Evolutionary conservation across 139 green algal species (phyloP).

Genomic region (Chlamydomonas urium): DNA sequence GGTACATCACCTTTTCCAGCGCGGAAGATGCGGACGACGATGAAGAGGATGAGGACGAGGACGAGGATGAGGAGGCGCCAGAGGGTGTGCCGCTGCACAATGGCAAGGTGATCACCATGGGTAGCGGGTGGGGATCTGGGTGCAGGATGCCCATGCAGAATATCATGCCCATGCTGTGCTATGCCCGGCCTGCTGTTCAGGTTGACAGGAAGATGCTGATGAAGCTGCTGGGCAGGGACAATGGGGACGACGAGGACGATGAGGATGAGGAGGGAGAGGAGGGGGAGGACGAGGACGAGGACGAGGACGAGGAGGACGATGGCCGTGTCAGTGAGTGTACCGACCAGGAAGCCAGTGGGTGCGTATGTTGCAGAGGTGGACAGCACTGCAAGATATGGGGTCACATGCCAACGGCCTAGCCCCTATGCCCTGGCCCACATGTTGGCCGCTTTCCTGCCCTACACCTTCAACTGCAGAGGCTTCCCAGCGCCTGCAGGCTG

Average conservation of each 20-base stretch:
- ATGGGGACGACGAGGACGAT: not conserved
- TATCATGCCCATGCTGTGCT: not conserved
- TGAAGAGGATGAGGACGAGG: not conserved
- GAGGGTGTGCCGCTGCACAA: not conserved
- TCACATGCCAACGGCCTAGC: too few relatives aligned
- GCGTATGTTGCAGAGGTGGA: not conserved
- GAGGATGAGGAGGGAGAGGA: slow-evolving; percentile 1
- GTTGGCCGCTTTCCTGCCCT: not conserved
- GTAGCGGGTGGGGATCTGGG: not conserved
- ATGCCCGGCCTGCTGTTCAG: too few relatives aligned
- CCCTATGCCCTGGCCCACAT: not conserved
- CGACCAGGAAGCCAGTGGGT: not conserved
- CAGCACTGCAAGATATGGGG: not conserved
- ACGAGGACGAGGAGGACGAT: not conserved
- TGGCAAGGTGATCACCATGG: not conserved
- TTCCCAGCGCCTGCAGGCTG: not conserved
- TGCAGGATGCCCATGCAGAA: not conserved
- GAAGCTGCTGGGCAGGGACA: not conserved
- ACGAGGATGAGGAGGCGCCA: slow-evolving; percentile 1
- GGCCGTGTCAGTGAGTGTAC: not conserved
- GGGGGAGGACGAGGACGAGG: not conserved
- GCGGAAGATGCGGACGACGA: not conserved
- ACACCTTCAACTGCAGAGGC: not conserved
- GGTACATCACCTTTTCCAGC: not conserved
- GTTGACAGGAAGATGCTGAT: not conserved